phyloP scores from a whole-genome alignment of 768 basidiomycete genomes.

The Boletus vermiculosoides region DNA sequence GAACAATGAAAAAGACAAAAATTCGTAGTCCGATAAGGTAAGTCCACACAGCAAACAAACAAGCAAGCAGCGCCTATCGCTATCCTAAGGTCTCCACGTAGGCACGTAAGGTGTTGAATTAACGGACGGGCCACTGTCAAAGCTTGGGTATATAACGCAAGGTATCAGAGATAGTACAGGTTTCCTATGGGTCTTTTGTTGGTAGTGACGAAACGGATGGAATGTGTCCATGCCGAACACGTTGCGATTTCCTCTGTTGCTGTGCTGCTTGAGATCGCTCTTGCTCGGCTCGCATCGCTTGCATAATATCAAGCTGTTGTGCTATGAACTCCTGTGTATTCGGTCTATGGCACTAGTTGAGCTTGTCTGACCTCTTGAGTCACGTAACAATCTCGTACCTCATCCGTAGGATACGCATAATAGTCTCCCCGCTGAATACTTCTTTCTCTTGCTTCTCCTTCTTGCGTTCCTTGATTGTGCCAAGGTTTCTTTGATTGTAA shows the following conservation, averaged over 20 bases:
- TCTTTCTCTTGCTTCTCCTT: conserved; percentile 81
- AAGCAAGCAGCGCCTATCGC: background rate
- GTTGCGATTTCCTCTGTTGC: conserved; percentile 57
- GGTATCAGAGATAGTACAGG: conserved; percentile 20
- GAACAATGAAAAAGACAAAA: conserved; percentile 25
- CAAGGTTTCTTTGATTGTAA: conserved; percentile 88
- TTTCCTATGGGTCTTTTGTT: conserved; percentile 15
- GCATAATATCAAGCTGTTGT: conserved; percentile 81
- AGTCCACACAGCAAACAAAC: conserved; percentile 16
- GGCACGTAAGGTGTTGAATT: conserved; percentile 1
- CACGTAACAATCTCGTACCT: conserved; percentile 49
- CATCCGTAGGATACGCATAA: conserved; percentile 94
- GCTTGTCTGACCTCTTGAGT: background rate
- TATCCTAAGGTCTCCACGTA: conserved; percentile 7
- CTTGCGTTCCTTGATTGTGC: conserved; percentile 94
- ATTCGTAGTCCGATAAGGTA: conserved; percentile 14
- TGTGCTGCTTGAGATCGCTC: conserved; percentile 66
- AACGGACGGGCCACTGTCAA: conserved; percentile 3
- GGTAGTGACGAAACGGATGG: conserved; percentile 34
- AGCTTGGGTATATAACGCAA: conserved; percentile 27
- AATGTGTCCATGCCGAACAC: conserved; percentile 39
- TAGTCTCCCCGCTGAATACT: conserved; percentile 78
- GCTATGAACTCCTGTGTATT: conserved; percentile 84
- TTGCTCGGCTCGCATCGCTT: conserved; percentile 79
- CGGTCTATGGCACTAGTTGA: conserved; percentile 44